These are phyloP conservation scores for Scalesia atractyloides DNA, from an alignment of 129 eudicot species.

Conservation along the genomic window DNA sequence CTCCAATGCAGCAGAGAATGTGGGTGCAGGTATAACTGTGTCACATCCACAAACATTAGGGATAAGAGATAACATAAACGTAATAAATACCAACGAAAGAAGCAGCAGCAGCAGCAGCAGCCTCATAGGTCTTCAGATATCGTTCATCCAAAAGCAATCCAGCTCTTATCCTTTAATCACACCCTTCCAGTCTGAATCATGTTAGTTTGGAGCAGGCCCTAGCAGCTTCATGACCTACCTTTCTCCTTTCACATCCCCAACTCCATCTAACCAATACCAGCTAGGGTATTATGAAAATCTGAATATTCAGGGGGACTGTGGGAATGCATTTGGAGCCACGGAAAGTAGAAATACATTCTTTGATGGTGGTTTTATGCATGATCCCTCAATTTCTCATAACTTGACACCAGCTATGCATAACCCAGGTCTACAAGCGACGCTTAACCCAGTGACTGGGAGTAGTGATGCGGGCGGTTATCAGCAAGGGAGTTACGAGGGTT, in stretches of 20 bases:
- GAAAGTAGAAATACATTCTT: neutral
- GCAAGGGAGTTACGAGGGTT: no score
- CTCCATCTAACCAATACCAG: neutral
- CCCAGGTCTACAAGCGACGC: neutral
- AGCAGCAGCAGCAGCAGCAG: neutral
- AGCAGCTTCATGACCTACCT: neutral
- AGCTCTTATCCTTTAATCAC: neutral
- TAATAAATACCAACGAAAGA: no score
- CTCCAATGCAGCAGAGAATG: neutral
- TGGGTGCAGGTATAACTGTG: neutral
- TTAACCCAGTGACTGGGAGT: no score
- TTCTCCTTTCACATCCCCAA: no score
- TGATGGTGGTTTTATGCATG: neutral
- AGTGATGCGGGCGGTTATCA: no score
- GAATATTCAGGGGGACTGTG: constrained; percentile 1
- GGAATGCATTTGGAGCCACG: no score
- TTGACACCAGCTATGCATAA: neutral
- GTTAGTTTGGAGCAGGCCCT: neutral
- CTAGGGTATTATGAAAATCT: constrained; percentile 1
- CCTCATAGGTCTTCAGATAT: neutral
- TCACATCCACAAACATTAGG: constrained; percentile 16
- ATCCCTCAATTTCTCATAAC: neutral
- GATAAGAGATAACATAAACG: no score
- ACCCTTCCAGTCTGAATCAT: neutral
- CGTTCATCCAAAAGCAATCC: neutral